A percentile compares a stretch with the other conserved stretches of the same genome.
Conservation (phyloP, 768 basidiomycete genomes). For the Hygrophorus pudorinus region DNA sequence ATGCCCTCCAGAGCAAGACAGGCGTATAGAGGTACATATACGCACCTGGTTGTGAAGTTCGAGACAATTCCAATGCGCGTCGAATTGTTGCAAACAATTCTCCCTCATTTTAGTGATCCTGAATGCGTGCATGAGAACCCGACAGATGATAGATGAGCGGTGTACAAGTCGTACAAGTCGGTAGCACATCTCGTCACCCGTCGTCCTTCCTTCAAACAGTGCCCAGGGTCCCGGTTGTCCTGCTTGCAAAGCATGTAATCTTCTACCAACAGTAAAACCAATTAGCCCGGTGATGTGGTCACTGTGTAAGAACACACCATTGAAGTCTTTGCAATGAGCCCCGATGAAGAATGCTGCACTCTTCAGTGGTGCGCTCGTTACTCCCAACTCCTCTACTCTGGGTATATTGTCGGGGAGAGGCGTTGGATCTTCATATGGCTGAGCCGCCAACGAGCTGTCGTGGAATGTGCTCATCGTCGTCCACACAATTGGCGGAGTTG, state of each 20-base stretch:
- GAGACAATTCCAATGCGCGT: slow-evolving; percentile 90
- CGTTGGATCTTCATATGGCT: slow-evolving; percentile 53
- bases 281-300: not conserved
- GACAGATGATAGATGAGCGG: not conserved
- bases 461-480: slow-evolving; percentile 44
- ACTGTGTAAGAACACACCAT: slow-evolving; percentile 51
- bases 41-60: slow-evolving; percentile 90
- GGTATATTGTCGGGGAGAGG: slow-evolving; percentile 58
- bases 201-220: slow-evolving; percentile 92
- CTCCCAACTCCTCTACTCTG: slow-evolving; percentile 80
- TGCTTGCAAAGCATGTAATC: slow-evolving; percentile 98
- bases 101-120: slow-evolving; percentile 93
- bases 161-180: slow-evolving; percentile 58
- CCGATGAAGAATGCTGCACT: slow-evolving; percentile 97
- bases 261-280: slow-evolving; percentile 34
- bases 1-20: not conserved
- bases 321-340: slow-evolving; percentile 90
- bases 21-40: slow-evolving; percentile 8
- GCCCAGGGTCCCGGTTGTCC: slow-evolving; percentile 81
- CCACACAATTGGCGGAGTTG: slow-evolving; percentile 2
- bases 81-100: slow-evolving; percentile 79
- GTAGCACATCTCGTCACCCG: slow-evolving; percentile 92
- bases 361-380: slow-evolving; percentile 88
- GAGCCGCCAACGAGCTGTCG: slow-evolving; percentile 34
- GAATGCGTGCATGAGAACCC: not conserved